Conservation (phyloP, 257 asterid species). For the Gynochthodes officinalis region DNA sequence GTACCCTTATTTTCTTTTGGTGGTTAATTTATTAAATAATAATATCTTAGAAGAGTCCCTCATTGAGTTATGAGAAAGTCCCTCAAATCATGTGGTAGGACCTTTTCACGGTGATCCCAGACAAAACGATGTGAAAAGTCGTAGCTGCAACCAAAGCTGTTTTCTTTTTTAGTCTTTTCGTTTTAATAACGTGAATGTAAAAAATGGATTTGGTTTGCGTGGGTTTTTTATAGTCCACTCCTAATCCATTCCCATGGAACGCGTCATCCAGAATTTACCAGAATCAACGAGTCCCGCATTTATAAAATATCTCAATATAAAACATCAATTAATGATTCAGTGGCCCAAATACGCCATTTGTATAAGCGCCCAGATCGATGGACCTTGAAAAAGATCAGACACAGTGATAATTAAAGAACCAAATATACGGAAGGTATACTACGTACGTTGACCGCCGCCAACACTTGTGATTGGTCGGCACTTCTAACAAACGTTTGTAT, state of each 20-base stretch:
- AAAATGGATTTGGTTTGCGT: not conserved
- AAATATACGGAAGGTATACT: not conserved
- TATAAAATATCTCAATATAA: too few relatives aligned
- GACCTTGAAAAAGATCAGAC: not conserved
- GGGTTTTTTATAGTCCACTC: not conserved
- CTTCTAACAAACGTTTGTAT: not conserved
- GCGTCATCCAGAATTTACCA: too few relatives aligned
- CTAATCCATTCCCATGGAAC: too few relatives aligned
- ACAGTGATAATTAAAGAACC: not conserved
- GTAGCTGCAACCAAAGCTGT: not conserved
- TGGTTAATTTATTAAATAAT: too few relatives aligned
- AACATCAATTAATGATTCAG: too few relatives aligned
- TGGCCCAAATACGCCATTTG: too few relatives aligned
- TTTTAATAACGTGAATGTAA: too few relatives aligned
- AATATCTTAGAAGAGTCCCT: not conserved
- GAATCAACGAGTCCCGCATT: too few relatives aligned
- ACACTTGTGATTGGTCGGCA: constrained; percentile 23
- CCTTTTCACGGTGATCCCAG: not conserved
- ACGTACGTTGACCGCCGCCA: constrained; percentile 40
- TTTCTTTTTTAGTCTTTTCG: not conserved
- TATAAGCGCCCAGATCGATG: not conserved
- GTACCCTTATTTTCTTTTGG: not conserved
- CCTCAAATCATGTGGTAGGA: constrained; percentile 10
- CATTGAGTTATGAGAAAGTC: constrained; percentile 13
- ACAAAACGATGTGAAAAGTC: not conserved